Percentiles rank a stretch among this genome's conserved stretches.
These are phyloP conservation scores for Furcasterigmium furcatum DNA, from an alignment of 2,329 filamentous ascomycete genomes.

Conservation along the genomic window DNA sequence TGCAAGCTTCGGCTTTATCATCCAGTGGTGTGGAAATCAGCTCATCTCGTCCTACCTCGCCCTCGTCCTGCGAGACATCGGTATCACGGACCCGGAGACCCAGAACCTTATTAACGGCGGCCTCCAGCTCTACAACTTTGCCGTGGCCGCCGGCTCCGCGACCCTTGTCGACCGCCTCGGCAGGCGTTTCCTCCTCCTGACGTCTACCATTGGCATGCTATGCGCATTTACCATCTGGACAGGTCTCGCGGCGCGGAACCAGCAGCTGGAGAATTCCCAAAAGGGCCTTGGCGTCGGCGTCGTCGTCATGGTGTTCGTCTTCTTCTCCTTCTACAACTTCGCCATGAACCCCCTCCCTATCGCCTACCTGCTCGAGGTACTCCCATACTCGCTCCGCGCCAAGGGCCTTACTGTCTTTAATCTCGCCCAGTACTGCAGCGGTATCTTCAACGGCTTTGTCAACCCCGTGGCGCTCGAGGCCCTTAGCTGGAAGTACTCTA, in stretches of 20 bases:
- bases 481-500: constrained; percentile 36
- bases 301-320: constrained; percentile 43
- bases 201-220: constrained; percentile 30
- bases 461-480: constrained; percentile 31
- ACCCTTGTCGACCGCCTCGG: constrained; percentile 37
- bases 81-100: constrained; percentile 29
- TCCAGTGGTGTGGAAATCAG: constrained; percentile 35
- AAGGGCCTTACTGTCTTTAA: constrained; percentile 20
- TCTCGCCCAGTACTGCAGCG: constrained; percentile 7
- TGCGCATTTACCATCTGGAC: constrained; percentile 34
- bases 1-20: constrained; percentile 14
- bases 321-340: constrained; percentile 34
- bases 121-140: constrained; percentile 29
- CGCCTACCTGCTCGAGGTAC: constrained; percentile 27
- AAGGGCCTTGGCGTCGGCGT: constrained; percentile 36
- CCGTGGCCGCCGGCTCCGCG: constrained; percentile 27
- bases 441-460: constrained; percentile 25
- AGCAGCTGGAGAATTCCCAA: constrained; percentile 15
- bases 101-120: constrained; percentile 33
- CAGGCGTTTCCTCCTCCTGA: constrained; percentile 37
- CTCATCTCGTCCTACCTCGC: constrained; percentile 38
- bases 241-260: constrained; percentile 25
- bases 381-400: constrained; percentile 11
- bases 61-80: constrained; percentile 32
- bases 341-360: constrained; percentile 35